A percentile compares a stretch with the other conserved stretches of the same genome.
These are phyloP conservation scores for Isatis lusitanica DNA, from an alignment of 441 rosid genomes.

Conservation along the genomic window DNA sequence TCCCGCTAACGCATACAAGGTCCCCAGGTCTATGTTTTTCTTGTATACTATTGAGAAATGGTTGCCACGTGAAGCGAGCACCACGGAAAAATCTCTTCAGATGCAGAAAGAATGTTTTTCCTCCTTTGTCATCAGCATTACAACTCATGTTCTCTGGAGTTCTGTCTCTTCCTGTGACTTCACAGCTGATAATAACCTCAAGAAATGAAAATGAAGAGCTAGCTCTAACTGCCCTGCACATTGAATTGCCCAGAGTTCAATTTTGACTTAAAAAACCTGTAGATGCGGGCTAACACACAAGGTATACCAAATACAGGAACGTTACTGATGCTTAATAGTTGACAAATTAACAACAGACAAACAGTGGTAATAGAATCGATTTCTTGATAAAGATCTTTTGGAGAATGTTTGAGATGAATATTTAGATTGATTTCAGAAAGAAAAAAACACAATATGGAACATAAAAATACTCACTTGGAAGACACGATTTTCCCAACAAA, in stretches of 20 bases:
- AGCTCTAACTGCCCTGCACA: conserved; percentile 78
- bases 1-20: conserved; percentile 84
- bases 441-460: neutral
- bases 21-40: conserved; percentile 69
- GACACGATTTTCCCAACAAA: conserved; percentile 77
- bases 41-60: conserved; percentile 69
- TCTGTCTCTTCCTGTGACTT: conserved; percentile 45
- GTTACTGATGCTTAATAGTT: neutral
- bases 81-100: conserved; percentile 90
- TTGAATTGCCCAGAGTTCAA: conserved; percentile 25
- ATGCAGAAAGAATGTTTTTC: conserved; percentile 70
- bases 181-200: conserved; percentile 88
- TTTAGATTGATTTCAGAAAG: conserved; percentile 5
- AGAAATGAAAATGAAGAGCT: conserved; percentile 70
- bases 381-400: neutral
- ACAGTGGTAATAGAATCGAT: neutral
- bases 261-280: neutral
- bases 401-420: neutral
- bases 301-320: neutral
- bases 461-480: conserved; percentile 60
- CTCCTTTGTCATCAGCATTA: conserved; percentile 33
- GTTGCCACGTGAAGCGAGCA: conserved; percentile 67
- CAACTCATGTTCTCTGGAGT: conserved; percentile 35
- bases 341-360: conserved; percentile 1
- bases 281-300: neutral